Evolutionary conservation across 108 stramenopile genomes (phyloP).

Genomic region (Fragilariopsis cylindrus): DNA sequence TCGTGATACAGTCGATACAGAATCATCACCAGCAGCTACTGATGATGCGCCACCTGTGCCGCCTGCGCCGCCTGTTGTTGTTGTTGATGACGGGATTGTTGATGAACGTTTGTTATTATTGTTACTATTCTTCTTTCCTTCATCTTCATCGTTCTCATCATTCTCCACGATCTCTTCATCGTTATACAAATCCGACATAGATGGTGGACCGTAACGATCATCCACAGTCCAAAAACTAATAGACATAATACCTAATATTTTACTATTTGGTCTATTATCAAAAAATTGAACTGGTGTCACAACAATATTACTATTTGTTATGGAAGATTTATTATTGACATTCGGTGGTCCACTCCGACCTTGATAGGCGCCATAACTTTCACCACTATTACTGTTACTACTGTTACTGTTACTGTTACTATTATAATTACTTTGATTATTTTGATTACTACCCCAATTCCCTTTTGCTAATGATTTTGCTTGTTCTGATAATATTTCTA

Average conservation of each 20-base stretch:
- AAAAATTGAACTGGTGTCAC: constrained; percentile 81
- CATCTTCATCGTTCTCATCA: background rate
- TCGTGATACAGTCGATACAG: constrained; percentile 38
- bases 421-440: too few relatives aligned
- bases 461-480: constrained; percentile 78
- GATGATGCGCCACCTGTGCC: background rate
- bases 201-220: constrained; percentile 80
- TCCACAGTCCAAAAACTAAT: constrained; percentile 88
- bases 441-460: constrained; percentile 50
- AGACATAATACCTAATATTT: constrained; percentile 54
- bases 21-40: constrained; percentile 14
- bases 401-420: too few relatives aligned
- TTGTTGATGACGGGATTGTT: constrained; percentile 7
- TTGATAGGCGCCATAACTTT: constrained; percentile 10
- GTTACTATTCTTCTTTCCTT: background rate
- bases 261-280: constrained; percentile 38
- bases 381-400: too few relatives aligned
- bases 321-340: background rate
- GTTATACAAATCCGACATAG: constrained; percentile 60
- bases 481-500: constrained; percentile 84
- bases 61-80: background rate
- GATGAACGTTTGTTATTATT: too few relatives aligned
- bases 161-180: constrained; percentile 21
- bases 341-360: background rate
- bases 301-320: constrained; percentile 39